A percentile compares a stretch with the other conserved stretches of the same genome.
Conservation (phyloP, 1,139 yeast species). For the Magnusiomyces clavatus region DNA sequence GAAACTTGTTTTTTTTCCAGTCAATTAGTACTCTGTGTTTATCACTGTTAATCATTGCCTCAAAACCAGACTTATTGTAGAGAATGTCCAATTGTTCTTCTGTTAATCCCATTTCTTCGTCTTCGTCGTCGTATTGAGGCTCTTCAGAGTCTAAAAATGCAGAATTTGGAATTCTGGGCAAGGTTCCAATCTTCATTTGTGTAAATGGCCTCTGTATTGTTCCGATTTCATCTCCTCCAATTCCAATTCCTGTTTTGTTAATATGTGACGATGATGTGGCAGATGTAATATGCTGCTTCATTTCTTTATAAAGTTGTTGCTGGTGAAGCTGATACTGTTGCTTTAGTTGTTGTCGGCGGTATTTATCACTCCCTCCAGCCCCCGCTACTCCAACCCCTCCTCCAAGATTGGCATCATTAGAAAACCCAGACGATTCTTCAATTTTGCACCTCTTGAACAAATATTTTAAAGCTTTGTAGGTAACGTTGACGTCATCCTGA, state of each 20-base stretch:
- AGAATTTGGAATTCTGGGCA: too few species aligned
- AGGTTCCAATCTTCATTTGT: too few species aligned
- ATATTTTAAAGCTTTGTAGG: constrained; percentile 49
- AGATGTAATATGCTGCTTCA: too few species aligned
- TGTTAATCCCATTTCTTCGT: neutral
- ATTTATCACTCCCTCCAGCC: constrained; percentile 14
- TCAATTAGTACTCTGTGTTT: constrained; percentile 58
- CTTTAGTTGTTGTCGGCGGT: constrained; percentile 7
- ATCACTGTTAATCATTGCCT: constrained; percentile 38
- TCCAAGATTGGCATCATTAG: constrained; percentile 12
- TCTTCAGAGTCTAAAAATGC: too few species aligned
- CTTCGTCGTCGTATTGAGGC: neutral
- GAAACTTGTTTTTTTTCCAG: constrained; percentile 55
- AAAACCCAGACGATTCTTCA: constrained; percentile 35
- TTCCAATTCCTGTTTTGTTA: too few species aligned
- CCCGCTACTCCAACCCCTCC: constrained; percentile 14
- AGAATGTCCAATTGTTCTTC: constrained; percentile 43
- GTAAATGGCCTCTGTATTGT: neutral
- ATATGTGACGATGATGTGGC: too few species aligned
- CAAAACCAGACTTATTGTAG: constrained; percentile 44
- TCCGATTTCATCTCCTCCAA: neutral
- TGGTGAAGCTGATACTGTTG: neutral
- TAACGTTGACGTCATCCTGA: constrained; percentile 53
- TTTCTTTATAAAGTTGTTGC: neutral
- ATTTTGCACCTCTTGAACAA: constrained; percentile 48